Evolutionary conservation across 768 basidiomycete genomes (phyloP), one percentile per base, ranked within the genome.

Genomic region (Paxillus ammoniavirescens): DNA sequence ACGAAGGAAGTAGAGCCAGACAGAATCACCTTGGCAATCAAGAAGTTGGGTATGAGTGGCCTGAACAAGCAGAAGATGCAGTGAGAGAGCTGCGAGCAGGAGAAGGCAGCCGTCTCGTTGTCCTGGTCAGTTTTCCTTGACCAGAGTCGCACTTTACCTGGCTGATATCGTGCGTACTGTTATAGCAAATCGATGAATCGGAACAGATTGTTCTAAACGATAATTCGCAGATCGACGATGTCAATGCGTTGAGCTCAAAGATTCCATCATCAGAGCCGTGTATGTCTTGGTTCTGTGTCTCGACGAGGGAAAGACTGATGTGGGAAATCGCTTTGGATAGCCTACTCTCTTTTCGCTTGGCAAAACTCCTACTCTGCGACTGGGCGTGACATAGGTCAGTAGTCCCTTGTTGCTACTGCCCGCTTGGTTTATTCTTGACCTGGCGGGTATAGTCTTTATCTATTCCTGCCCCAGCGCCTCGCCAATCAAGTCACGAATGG

Each of bases 391-490:
- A 79, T 91, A 53, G 73, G 90, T 91, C 51, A 57, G 81, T 64
- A 2, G 4, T 35, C 12, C 26, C 12, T 38, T 41, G 10, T 50
- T 14, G 41, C 53, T 28, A 21, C 6, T 26, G 7, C 33, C 35
- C 33, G 38, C 31, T 17, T 40, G 36, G 41, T 38, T 47, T 33
- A 56, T 46, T 44, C 13, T 45, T 45, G 38, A 52, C 44, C 31
- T 57, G 23, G n/a, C 8, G 12, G 23, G 30, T n/a, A 7, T 57
- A 93, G 89, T 90, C 47, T 94, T 93, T 71, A 89, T 97, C 52
- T 98, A 98, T 71, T 89, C 89, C 17, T 98, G 95, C 67, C 95
- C 95, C 0, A 79, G 85, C 3, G 63, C 71, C 13, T 91, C 89
- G 6, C 89, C 90, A 1, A 79, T 97, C 72, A 92, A 91, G 63